Evolutionary conservation across 768 basidiomycete species (phyloP).

Genomic region (Trametes cinnabarina): DNA sequence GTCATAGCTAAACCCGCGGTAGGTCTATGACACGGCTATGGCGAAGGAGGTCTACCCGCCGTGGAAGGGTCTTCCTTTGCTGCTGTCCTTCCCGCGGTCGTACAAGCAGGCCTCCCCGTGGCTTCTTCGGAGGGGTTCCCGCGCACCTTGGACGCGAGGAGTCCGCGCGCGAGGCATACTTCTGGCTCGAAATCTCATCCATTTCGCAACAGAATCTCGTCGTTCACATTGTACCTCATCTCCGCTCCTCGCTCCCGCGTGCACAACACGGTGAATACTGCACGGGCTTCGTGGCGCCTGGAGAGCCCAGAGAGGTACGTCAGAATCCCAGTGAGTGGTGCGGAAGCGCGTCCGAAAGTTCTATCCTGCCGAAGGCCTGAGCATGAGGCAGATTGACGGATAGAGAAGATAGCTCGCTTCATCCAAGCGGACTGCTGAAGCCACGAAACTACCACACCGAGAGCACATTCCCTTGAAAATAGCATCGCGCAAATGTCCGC

Average conservation of each 20-base stretch:
- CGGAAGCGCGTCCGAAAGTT: constrained; percentile 16
- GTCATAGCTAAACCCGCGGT: too few species aligned
- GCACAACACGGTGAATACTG: neutral
- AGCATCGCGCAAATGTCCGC: neutral
- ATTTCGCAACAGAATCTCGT: too few species aligned
- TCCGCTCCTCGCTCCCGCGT: neutral
- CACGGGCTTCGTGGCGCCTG: neutral
- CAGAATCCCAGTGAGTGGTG: constrained; percentile 11
- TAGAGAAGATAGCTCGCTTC: constrained; percentile 23
- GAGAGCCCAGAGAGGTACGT: constrained; percentile 10
- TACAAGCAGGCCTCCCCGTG: constrained; percentile 50
- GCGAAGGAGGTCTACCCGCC: too few species aligned
- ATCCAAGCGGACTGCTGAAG: constrained; percentile 21
- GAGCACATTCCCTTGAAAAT: neutral
- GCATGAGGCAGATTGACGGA: constrained; percentile 21
- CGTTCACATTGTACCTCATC: neutral
- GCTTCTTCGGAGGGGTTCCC: constrained; percentile 25
- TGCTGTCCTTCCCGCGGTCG: constrained; percentile 60
- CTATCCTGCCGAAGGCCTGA: constrained; percentile 19
- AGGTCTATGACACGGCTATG: too few species aligned
- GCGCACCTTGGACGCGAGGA: constrained; percentile 32
- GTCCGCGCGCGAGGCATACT: constrained; percentile 23
- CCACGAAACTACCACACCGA: constrained; percentile 6
- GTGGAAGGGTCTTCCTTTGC: constrained; percentile 68
- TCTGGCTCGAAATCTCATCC: constrained; percentile 22